These are phyloP conservation scores for Larix kaempferi DNA, from an alignment of 75 land plant genomes.

Conservation along the genomic window DNA sequence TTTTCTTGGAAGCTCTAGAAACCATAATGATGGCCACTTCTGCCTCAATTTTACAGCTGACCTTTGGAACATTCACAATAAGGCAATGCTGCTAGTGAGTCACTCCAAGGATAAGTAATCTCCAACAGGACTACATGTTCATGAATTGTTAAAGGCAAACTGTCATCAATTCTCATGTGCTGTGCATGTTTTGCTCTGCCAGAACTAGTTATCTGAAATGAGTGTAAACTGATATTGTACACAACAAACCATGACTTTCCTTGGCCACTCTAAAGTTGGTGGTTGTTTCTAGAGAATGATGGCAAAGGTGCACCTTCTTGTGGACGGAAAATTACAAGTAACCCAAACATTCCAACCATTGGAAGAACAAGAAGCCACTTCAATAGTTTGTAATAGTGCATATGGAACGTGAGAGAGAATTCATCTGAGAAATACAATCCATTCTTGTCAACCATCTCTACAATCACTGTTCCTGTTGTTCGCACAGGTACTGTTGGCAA, in stretches of 20 bases:
- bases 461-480: conserved; percentile 80
- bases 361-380: conserved; percentile 95
- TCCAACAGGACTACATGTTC: background rate
- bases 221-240: background rate
- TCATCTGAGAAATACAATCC: conserved; percentile 88
- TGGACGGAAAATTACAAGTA: conserved; percentile 79
- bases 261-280: conserved; percentile 14
- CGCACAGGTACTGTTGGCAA: conserved; percentile 89
- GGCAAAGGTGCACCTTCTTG: conserved; percentile 82
- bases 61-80: background rate
- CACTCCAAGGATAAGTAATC: background rate
- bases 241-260: background rate
- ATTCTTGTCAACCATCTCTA: conserved; percentile 95
- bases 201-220: background rate
- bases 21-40: background rate
- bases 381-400: conserved; percentile 91
- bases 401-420: conserved; percentile 92
- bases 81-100: background rate
- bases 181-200: background rate
- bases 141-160: no score
- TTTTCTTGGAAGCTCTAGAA: background rate
- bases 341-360: conserved; percentile 89
- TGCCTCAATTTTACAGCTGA: background rate
- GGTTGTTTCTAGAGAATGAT: conserved; percentile 76
- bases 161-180: no score